Base-by-base conservation (phyloP, 1,284 basidiomycete genomes). In the Ganoderma leucocontextum region DNA sequence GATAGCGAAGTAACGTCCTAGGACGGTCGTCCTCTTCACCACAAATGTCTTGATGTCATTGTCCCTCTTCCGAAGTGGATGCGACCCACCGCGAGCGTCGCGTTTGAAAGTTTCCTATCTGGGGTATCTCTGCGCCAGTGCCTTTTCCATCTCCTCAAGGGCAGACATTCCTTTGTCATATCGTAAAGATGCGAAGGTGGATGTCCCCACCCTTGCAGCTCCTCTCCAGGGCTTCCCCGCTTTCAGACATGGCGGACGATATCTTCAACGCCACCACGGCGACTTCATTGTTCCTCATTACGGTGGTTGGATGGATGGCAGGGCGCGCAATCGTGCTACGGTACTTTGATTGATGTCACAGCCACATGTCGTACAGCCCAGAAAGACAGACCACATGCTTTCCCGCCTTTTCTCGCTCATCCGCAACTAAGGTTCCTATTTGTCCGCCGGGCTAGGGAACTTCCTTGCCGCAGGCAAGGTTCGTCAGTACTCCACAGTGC, bases 381-480 rank as follows among this genome's bases (percentile, higher is more conserved):
- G 60, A 65, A 58, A 53, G 65, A 61, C 60, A 63, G 36, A 15
- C 38, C 13, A 36, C 7, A 10, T 64, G 59, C 49, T 65, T 62
- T 59, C 60, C 36, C 22, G 39, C 55, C 29, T 13, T 9, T 13
- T 59, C 36, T 29, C 29, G 29, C 29, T 52, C 22, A 52, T 52
- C n/a, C 47, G 25, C 22, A 10, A 22, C 47, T 52, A 52, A 36
- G 38, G 58, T 52, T 49, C 52, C 47, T 42, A 39, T 67, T 66
- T 69, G 63, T 63, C 61, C 66, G 59, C 64, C 55, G 41, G 22
- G 9, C 52, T 4, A 36, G 61, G 66, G 29, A 57, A 44, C 64
- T 68, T 70, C 66, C 68, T 70, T 70, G 63, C 19, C 53, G 38
- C 42, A 38, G 13, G 41, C 53, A 72, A 68, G 66, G 64, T 64